Evolutionary conservation across 169 alveolate genomes (phyloP), one percentile per base, ranked within the genome.

Genomic region (Cryptosporidium meleagridis): DNA sequence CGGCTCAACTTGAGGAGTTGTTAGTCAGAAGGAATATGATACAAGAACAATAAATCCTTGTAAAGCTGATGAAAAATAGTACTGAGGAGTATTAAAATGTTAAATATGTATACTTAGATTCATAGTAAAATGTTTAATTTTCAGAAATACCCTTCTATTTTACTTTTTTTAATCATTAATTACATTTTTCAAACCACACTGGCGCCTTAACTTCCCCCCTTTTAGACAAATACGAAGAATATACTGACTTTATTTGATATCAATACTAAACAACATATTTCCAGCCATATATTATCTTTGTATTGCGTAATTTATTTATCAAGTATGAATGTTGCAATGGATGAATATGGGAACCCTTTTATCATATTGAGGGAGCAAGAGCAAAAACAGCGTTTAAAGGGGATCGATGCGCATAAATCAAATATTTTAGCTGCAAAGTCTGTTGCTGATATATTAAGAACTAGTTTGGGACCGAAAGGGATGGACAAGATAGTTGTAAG

Each of bases 391-490:
- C 94, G 99, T 87, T 91, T 98, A 41, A 97, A 96, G 91, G 99
- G 99, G 23, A 93, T 96, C 16, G 99, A 97, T 92, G 99, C 99
- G 18, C 99, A 98, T 92, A 96, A 97, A 94, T 97, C 99, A 52
- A 97, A 98, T 93, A 98, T 98, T 41, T 69, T 96, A 85, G 99
- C 99, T n/a, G 99, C 99, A 4, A 93, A 96, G 75, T 96, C 99
- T 29, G 98, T 98, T 10, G 98, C 99, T 8, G 97, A 96, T 91
- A 95, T 98, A 21, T 94, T 99, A 75, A 94, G 97, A 80, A 96
- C 99, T 70, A 97, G 99, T 23, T 96, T 99, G 84, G 99, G 99
- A 0, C 99, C 99, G 23, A 97, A 97, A 86, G 99, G 99, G 33
- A 99, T 99, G 99, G 99, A 99, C 91, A 99, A 99, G 91, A 98